These are phyloP conservation scores for Neurospora sublineolata DNA, from an alignment of 495 filamentous ascomycete genomes.

Conservation along the genomic window DNA sequence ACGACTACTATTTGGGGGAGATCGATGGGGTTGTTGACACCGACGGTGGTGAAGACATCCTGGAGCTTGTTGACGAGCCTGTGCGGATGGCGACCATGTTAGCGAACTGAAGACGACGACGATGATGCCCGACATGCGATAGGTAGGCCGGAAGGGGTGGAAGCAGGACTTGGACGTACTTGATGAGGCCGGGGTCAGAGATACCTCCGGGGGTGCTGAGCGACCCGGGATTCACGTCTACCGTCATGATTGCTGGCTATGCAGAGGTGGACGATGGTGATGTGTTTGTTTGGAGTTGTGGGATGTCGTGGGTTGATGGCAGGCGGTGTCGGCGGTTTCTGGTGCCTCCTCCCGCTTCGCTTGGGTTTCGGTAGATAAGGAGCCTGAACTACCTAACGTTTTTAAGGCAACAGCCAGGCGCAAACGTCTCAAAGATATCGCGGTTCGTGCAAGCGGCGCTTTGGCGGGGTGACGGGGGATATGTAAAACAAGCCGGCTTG, in stretches of 20 bases:
- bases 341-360: not conserved
- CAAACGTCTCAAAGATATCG: not conserved
- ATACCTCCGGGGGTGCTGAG: slow-evolving; percentile 39
- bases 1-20: slow-evolving; percentile 97
- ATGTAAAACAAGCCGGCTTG: not conserved
- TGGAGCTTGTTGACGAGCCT: slow-evolving; percentile 98
- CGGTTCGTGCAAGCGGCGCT: not conserved
- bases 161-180: slow-evolving; percentile 24
- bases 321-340: not conserved
- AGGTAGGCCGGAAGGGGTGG: not conserved
- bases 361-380: not conserved
- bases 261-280: not conserved
- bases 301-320: not conserved
- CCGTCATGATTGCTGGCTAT: slow-evolving; percentile 16
- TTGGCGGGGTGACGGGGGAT: not conserved
- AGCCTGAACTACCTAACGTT: not conserved
- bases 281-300: not conserved
- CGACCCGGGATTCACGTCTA: slow-evolving; percentile 17
- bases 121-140: slow-evolving; percentile 9
- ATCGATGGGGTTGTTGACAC: slow-evolving; percentile 98
- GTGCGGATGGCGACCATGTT: slow-evolving; percentile 11
- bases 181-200: slow-evolving; percentile 49
- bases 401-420: not conserved
- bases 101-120: slow-evolving; percentile 13
- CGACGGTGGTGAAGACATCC: slow-evolving; percentile 98